These are phyloP conservation scores for Tulasnella sp. DNA, from an alignment of 768 basidiomycete species.

Conservation along the genomic window DNA sequence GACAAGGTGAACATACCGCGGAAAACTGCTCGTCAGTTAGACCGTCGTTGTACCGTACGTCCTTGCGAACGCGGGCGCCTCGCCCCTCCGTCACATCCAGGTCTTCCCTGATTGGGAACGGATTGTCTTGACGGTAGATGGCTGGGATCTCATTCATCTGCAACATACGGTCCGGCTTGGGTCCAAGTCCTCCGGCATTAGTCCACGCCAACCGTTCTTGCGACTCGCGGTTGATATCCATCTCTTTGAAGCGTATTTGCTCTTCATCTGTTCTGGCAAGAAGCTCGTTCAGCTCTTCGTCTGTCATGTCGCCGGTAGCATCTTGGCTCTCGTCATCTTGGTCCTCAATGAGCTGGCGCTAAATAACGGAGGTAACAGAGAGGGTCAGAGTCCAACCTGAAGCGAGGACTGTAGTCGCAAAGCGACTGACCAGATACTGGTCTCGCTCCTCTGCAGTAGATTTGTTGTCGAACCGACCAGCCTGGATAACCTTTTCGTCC, in stretches of 20 bases:
- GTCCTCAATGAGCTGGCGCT: constrained; percentile 84
- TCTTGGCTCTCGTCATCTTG: constrained; percentile 86
- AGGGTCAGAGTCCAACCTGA: not conserved
- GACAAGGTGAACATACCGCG: constrained; percentile 39
- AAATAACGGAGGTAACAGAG: not conserved
- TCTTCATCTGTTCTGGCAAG: constrained; percentile 81
- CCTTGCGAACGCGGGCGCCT: constrained; percentile 70
- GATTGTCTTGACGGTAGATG: constrained; percentile 78
- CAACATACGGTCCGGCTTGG: constrained; percentile 65
- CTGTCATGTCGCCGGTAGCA: constrained; percentile 84
- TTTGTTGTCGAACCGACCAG: constrained; percentile 97
- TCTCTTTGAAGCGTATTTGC: constrained; percentile 56
- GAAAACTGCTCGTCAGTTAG: constrained; percentile 91
- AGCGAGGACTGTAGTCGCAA: not conserved
- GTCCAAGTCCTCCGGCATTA: constrained; percentile 60
- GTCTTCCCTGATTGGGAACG: constrained; percentile 47
- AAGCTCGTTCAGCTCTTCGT: constrained; percentile 88
- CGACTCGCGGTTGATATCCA: constrained; percentile 73
- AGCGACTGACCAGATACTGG: constrained; percentile 66
- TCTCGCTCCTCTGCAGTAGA: constrained; percentile 97
- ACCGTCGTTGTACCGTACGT: constrained; percentile 89
- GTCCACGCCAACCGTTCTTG: constrained; percentile 57
- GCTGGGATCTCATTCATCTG: constrained; percentile 83
- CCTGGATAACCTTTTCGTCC: constrained; percentile 98
- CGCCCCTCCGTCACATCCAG: constrained; percentile 60